phyloP scores from a whole-genome alignment of 176 grass and related monocot species.

The Themeda triandra region DNA sequence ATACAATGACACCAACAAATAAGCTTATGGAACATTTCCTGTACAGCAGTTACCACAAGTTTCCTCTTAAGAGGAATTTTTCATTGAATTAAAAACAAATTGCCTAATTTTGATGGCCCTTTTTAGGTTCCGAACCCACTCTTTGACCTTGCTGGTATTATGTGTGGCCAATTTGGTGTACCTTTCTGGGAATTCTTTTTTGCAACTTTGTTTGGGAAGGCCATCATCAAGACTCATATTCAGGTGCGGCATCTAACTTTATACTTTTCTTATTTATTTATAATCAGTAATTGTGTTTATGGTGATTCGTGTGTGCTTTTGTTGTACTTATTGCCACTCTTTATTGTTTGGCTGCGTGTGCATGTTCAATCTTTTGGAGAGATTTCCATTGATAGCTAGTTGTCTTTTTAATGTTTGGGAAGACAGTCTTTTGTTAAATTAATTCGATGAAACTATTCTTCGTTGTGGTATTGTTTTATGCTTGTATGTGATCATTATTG shows the following conservation, averaged over 20 bases:
- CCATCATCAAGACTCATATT: constrained; percentile 95
- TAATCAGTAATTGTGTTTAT: not conserved
- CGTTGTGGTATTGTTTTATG: not conserved
- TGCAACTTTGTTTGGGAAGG: constrained; percentile 86
- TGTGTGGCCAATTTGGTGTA: constrained; percentile 97
- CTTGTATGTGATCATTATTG: constrained; percentile 12
- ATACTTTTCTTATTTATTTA: not conserved
- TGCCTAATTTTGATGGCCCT: constrained; percentile 9
- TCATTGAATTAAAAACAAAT: not conserved
- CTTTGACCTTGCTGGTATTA: constrained; percentile 96
- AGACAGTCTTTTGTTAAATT: constrained; percentile 9
- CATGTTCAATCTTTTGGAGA: not conserved
- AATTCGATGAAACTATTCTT: not conserved
- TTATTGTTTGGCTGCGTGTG: not conserved
- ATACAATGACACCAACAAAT: not conserved
- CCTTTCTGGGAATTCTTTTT: constrained; percentile 98
- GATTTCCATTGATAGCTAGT: not conserved
- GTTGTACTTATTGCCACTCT: not conserved
- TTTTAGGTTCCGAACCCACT: constrained; percentile 87
- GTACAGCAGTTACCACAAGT: not conserved
- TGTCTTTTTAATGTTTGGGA: not conserved
- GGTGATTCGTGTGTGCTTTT: not conserved
- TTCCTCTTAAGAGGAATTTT: not conserved
- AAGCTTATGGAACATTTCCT: not conserved
- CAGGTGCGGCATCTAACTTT: constrained; percentile 51